Evolutionary conservation across 768 basidiomycete genomes (phyloP), one percentile per base, ranked within the genome.

Genomic region (Pisolithus tinctorius): DNA sequence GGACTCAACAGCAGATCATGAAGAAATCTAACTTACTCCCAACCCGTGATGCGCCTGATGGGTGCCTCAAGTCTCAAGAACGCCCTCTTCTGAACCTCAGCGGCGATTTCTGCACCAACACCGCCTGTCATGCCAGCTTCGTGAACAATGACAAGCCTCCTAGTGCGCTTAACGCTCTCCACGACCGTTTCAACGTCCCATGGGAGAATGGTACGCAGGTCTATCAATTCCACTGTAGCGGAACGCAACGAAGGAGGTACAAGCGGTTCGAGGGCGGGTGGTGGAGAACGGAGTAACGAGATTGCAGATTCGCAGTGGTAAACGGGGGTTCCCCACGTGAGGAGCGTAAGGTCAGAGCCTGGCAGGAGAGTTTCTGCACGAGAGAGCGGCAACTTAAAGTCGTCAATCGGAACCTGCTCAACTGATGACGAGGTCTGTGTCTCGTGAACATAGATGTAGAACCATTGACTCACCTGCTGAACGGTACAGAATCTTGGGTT

Each of bases 251-350:
- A 76, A 4, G 69, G 55, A 0, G 93, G 90, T 29, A 95, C 70
- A 51, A 86, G 77, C 6, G 71, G 60, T 44, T 81, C 81, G 4
- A 95, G 69, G 13, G 78, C 68, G 17, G 78, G 65, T 1, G 86
- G 79, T 0, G 93, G 93, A 46, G 79, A 73, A 3, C 68, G 69
- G 29, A 96, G 74, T 60, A 93, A 74, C 57, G 83, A 78, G 13
- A 96, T 69, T 0, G 94, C 93, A 16, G 81, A 75, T 73, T 93
- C 88, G 65, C 91, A 92, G 58, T 89, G 84, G 69, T 91, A 95
- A 31, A 96, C 69, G 1, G 93, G 91, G 13, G 93, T 93, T n/a
- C 93, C 93, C 83, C 91, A 97, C 6, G 92, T 82, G 17, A 96
- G 73, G 26, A 96, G 68, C 1, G 94, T 97, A n/a, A 96, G 72